Percentiles rank a stretch among this genome's conserved stretches.
These are phyloP conservation scores for Aspergillus sp. DNA, from an alignment of 2,329 filamentous ascomycete species.

Conservation along the genomic window DNA sequence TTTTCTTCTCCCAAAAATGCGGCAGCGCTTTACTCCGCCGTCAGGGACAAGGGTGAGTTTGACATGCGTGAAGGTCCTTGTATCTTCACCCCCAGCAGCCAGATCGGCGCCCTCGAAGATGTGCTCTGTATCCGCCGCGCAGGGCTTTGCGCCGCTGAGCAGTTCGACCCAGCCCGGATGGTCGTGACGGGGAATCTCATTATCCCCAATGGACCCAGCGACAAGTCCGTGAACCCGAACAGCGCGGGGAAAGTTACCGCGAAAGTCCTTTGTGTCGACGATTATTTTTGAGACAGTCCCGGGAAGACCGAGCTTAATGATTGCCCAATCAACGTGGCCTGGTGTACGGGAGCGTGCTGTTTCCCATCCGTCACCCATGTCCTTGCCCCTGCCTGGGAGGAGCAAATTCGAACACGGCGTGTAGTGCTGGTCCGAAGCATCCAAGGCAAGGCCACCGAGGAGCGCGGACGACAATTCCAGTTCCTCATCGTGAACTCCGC, in stretches of 20 bases:
- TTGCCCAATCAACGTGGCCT: slow-evolving; percentile 50
- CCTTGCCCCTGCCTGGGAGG: slow-evolving; percentile 48
- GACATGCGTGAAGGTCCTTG: slow-evolving; percentile 73
- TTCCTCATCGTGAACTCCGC: too few relatives aligned
- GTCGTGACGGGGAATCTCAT: too few relatives aligned
- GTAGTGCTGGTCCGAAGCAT: slow-evolving; percentile 49
- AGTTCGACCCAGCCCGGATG: slow-evolving; percentile 45
- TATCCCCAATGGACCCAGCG: too few relatives aligned
- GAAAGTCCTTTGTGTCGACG: slow-evolving; percentile 51
- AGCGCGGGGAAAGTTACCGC: slow-evolving; percentile 49
- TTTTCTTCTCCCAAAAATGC: slow-evolving; percentile 67
- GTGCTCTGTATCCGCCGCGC: slow-evolving; percentile 48
- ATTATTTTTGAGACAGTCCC: slow-evolving; percentile 44
- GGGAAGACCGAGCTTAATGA: slow-evolving; percentile 45
- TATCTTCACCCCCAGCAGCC: slow-evolving; percentile 69
- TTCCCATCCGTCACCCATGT: slow-evolving; percentile 53
- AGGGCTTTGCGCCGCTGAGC: slow-evolving; percentile 41
- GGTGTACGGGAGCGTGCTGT: slow-evolving; percentile 44
- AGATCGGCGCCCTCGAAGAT: slow-evolving; percentile 44
- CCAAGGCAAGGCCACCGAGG: slow-evolving; percentile 45
- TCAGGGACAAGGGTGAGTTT: slow-evolving; percentile 94
- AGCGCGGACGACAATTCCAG: too few relatives aligned
- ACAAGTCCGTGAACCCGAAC: slow-evolving; percentile 46
- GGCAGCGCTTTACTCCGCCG: slow-evolving; percentile 86
- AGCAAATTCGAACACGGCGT: slow-evolving; percentile 46